phyloP scores from a whole-genome alignment of 1,284 basidiomycete genomes.

The Ustilago lituana region DNA sequence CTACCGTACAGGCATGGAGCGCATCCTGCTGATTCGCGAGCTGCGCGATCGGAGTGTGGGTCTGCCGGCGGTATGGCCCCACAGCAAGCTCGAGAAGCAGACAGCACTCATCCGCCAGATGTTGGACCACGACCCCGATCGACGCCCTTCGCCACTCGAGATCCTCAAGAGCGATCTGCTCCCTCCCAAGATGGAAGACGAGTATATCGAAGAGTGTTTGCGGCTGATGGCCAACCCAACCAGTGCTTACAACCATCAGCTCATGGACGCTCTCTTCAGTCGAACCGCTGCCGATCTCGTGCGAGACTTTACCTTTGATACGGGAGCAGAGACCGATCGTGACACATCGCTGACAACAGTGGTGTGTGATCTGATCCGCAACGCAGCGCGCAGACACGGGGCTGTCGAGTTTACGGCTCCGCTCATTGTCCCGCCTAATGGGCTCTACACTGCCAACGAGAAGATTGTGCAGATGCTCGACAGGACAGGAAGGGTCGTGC shows the following conservation, averaged over 20 bases:
- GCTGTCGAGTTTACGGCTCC: slow-evolving; percentile 87
- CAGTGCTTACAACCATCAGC: slow-evolving; percentile 56
- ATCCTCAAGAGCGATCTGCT: slow-evolving; percentile 82
- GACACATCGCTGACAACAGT: slow-evolving; percentile 79
- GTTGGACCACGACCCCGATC: slow-evolving; percentile 83
- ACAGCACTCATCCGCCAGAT: slow-evolving; percentile 79
- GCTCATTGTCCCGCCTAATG: slow-evolving; percentile 77
- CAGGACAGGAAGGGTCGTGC: slow-evolving; percentile 70
- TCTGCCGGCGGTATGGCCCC: slow-evolving; percentile 79
- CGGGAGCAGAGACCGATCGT: slow-evolving; percentile 75
- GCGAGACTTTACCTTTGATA: slow-evolving; percentile 82
- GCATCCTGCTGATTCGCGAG: slow-evolving; percentile 82
- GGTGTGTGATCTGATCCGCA: slow-evolving; percentile 78
- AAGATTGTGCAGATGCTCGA: slow-evolving; percentile 84
- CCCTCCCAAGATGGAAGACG: slow-evolving; percentile 80
- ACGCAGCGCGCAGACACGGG: slow-evolving; percentile 86
- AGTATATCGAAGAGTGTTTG: slow-evolving; percentile 82
- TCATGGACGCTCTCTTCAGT: slow-evolving; percentile 51
- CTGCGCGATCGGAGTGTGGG: slow-evolving; percentile 77
- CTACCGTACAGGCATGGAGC: slow-evolving; percentile 87
- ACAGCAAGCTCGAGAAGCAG: slow-evolving; percentile 71
- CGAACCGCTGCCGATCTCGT: slow-evolving; percentile 73
- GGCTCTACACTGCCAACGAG: slow-evolving; percentile 79
- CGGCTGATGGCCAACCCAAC: slow-evolving; percentile 76
- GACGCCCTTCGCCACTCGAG: slow-evolving; percentile 83